A percentile compares a stretch with the other conserved stretches of the same genome.
phyloP scores from a whole-genome alignment of 2,329 filamentous ascomycete species.

The Hymenotorrendiella dingleyae region DNA sequence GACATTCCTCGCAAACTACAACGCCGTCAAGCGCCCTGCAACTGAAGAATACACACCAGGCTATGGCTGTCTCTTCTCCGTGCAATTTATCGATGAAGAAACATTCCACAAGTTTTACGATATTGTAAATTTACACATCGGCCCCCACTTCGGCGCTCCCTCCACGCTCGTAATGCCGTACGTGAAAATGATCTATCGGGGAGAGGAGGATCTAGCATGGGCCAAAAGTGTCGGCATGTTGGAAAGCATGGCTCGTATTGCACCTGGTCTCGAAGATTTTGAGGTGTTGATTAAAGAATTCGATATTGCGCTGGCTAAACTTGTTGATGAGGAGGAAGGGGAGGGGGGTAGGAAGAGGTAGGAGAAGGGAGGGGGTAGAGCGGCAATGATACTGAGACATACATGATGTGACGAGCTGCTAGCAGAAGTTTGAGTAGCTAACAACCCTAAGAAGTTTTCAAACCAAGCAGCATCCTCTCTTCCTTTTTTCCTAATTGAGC shows the following conservation, averaged over 20 bases:
- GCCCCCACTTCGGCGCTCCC: constrained; percentile 49
- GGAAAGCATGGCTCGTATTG: constrained; percentile 18
- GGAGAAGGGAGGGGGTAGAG: too few relatives aligned
- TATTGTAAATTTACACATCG: constrained; percentile 41
- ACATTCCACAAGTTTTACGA: constrained; percentile 44
- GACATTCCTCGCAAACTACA: constrained; percentile 19
- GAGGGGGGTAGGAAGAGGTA: too few relatives aligned
- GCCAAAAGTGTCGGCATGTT: constrained; percentile 11
- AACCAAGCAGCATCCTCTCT: too few relatives aligned
- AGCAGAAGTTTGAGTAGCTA: too few relatives aligned
- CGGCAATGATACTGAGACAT: too few relatives aligned
- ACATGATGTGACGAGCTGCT: too few relatives aligned
- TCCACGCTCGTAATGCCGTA: constrained; percentile 40
- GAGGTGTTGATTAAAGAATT: constrained; percentile 18
- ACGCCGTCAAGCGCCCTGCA: constrained; percentile 20
- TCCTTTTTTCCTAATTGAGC: too few relatives aligned
- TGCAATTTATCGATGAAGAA: constrained; percentile 42
- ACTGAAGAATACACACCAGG: constrained; percentile 44
- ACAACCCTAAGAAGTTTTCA: too few relatives aligned
- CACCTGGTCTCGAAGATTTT: constrained; percentile 19
- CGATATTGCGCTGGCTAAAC: constrained; percentile 14
- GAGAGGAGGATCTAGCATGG: constrained; percentile 14
- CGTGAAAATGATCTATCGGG: constrained; percentile 18
- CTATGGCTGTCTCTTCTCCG: constrained; percentile 48
- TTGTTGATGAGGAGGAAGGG: too few relatives aligned